phyloP scores from a whole-genome alignment of 805 yeast species.

The Vanderwaltozyma tropicalis region DNA sequence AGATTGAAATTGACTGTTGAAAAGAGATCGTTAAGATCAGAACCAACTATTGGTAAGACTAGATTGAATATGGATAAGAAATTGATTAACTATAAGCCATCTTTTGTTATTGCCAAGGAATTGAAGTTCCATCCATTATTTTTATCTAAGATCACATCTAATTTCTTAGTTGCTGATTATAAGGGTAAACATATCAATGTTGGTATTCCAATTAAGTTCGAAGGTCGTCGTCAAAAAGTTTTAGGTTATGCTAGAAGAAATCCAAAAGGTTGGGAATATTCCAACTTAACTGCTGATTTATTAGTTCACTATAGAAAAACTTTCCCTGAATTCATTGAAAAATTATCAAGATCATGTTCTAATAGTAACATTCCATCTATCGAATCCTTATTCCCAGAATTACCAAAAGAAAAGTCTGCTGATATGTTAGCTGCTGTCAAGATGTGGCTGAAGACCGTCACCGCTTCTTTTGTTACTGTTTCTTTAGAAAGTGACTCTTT shows the following conservation, averaged over 20 bases:
- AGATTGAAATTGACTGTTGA: constrained; percentile 46
- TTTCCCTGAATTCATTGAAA: constrained; percentile 53
- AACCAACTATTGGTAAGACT: constrained; percentile 55
- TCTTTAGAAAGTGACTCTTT: constrained; percentile 71
- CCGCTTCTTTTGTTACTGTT: constrained; percentile 49
- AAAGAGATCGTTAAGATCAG: constrained; percentile 36
- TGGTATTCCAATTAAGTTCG: constrained; percentile 80
- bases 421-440: constrained; percentile 24
- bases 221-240: constrained; percentile 68
- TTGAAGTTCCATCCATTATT: constrained; percentile 51
- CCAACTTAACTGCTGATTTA: constrained; percentile 60
- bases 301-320: constrained; percentile 47
- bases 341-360: constrained; percentile 24
- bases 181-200: constrained; percentile 48
- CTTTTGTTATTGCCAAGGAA: constrained; percentile 51
- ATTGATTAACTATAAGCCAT: constrained; percentile 50
- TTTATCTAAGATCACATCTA: constrained; percentile 69
- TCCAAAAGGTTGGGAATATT: constrained; percentile 70
- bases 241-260: constrained; percentile 71
- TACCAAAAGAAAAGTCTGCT: constrained; percentile 22
- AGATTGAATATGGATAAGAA: constrained; percentile 49
- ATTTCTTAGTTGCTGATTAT: constrained; percentile 48
- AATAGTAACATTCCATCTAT: constrained; percentile 20
- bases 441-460: constrained; percentile 39
- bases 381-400: constrained; percentile 28